Percentiles rank a stretch among this genome's conserved stretches.
Evolutionary conservation across 257 asterid species (phyloP).

Genomic region (Nicotiana knightiana): DNA sequence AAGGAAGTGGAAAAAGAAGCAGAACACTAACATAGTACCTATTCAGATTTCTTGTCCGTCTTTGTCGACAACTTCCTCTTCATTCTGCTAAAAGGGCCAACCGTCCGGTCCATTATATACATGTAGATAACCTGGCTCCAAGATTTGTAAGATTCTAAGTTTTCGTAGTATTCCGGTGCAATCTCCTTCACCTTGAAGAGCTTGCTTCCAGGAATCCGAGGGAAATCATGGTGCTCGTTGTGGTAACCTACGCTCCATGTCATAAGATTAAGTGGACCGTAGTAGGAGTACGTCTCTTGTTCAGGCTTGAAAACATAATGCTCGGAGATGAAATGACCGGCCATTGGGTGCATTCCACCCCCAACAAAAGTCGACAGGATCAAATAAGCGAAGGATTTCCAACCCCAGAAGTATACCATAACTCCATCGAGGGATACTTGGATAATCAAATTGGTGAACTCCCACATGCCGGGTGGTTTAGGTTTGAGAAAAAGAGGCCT

Average conservation of each 20-base stretch:
- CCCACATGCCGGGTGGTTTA: slow-evolving; percentile 91
- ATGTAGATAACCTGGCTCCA: slow-evolving; percentile 87
- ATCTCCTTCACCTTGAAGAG: slow-evolving; percentile 84
- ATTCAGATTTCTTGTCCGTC: slow-evolving; percentile 38
- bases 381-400: slow-evolving; percentile 69
- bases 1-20: background rate
- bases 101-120: slow-evolving; percentile 63
- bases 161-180: slow-evolving; percentile 70
- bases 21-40: slow-evolving; percentile 1
- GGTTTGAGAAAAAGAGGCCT: slow-evolving; percentile 84
- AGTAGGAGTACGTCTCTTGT: slow-evolving; percentile 83
- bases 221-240: slow-evolving; percentile 94
- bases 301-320: slow-evolving; percentile 66
- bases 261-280: slow-evolving; percentile 78
- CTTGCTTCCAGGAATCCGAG: slow-evolving; percentile 77
- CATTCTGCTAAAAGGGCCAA: slow-evolving; percentile 86
- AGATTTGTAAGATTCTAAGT: slow-evolving; percentile 53
- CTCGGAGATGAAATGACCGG: slow-evolving; percentile 86
- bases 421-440: slow-evolving; percentile 58
- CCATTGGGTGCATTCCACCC: slow-evolving; percentile 97
- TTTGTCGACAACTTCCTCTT: slow-evolving; percentile 53
- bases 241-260: slow-evolving; percentile 88
- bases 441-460: slow-evolving; percentile 49
- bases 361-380: slow-evolving; percentile 82
- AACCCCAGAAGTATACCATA: slow-evolving; percentile 61